Evolutionary conservation across 1,139 yeast genomes (phyloP), one percentile per base, ranked within the genome.

Genomic region (Groenewaldozyma auringiensis): DNA sequence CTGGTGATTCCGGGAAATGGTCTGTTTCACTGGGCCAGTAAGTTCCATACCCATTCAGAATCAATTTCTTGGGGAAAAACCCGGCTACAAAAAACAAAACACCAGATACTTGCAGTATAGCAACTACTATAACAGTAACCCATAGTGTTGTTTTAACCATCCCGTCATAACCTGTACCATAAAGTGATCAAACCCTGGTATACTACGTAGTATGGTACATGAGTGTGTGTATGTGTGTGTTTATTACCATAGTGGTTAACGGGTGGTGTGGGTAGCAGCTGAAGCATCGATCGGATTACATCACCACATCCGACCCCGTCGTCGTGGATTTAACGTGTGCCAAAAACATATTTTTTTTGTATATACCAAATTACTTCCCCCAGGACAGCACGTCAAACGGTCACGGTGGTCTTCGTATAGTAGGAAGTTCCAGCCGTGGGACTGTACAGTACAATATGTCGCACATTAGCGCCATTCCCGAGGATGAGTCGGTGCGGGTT

Each of bases 1-100:
- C 75, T 1, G 83, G 75, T 11, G 46, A 44, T 13, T 54, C 50
- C 33, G 55, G 48, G 41, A 48, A 43, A 44, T 40, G 41, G 64
- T 61, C 47, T 53, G 58, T 54, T 2, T 42, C n/a, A n/a, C 22
- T 17, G 4, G 47, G 47, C 33, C 58, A 54, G 52, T 67, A 70
- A 11, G 60, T 54, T 53, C 63, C 72, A 45, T 57, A 61, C 1
- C 95, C 95, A 2, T 78, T 74, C 14, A 83, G 66, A 0, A 81
- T 80, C 1, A 78, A 79, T 58, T 92, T 88, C 31, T 88, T 81
- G 0, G 98, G 97, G 61, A 92, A 88, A 59, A 89, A 92, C 0
- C 98, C 98, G 47, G 72, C 68, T 41, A 84, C 76, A 59, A 89
- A 92, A 17, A 81, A 57, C 18, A 77, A 50, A 22, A 82, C 69